A percentile compares a stretch with the other conserved stretches of the same genome.
Conservation (phyloP, 108 stramenopile genomes). For the Conticribra weissflogii region DNA sequence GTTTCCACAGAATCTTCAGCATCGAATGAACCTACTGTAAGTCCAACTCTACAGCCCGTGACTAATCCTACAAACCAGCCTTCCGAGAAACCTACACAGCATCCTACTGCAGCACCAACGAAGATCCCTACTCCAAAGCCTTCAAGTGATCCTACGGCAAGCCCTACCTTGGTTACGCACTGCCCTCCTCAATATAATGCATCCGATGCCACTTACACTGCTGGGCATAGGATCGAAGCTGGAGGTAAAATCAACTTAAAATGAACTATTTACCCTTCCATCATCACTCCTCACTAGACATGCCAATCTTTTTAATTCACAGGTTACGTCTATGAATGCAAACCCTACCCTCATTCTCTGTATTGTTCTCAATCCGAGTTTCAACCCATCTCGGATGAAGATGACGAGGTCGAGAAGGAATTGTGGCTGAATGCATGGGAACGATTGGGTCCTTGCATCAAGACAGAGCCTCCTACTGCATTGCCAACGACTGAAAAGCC, state of each 20-base stretch:
- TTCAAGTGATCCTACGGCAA: neutral
- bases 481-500: neutral
- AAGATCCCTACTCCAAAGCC: too few relatives aligned
- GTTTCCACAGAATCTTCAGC: too few relatives aligned
- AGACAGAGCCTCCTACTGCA: neutral
- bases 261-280: neutral
- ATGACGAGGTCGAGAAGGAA: neutral
- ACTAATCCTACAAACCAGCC: too few relatives aligned
- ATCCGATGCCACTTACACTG: slow-evolving; percentile 3
- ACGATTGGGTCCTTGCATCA: neutral
- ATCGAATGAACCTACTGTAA: too few relatives aligned
- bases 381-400: slow-evolving; percentile 4
- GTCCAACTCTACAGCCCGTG: too few relatives aligned
- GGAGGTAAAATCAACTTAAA: neutral
- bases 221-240: slow-evolving; percentile 7
- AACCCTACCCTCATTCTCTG: neutral
- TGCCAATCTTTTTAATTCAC: neutral
- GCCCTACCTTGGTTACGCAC: neutral
- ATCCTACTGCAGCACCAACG: neutral
- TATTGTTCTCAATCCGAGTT: slow-evolving; percentile 13
- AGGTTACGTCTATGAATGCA: slow-evolving; percentile 7
- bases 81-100: too few relatives aligned
- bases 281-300: neutral
- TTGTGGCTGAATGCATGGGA: slow-evolving; percentile 19
- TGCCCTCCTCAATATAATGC: slow-evolving; percentile 8